A percentile compares a stretch with the other conserved stretches of the same genome.
Evolutionary conservation across 2,329 filamentous ascomycete species (phyloP).

Genomic region (Emericellopsis cladophorae): DNA sequence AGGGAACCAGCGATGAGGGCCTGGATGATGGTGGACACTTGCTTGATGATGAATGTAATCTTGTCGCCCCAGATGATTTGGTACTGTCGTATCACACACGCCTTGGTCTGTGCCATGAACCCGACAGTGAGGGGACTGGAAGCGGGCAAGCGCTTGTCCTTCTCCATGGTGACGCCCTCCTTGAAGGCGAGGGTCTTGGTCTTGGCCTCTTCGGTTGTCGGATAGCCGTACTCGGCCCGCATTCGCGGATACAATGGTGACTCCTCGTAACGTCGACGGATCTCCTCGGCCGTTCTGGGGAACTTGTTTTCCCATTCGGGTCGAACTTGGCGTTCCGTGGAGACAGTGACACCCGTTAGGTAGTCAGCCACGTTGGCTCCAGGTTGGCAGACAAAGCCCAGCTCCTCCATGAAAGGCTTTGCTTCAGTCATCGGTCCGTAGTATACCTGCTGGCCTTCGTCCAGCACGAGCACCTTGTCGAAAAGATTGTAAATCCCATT

Average conservation of each 20-base stretch:
- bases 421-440: constrained; percentile 49
- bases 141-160: constrained; percentile 37
- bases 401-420: constrained; percentile 48
- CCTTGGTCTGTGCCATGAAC: constrained; percentile 40
- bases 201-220: constrained; percentile 32
- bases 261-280: constrained; percentile 37
- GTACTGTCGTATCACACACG: constrained; percentile 47
- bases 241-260: constrained; percentile 37
- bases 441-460: constrained; percentile 53
- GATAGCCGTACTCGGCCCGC: constrained; percentile 44
- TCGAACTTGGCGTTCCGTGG: constrained; percentile 8
- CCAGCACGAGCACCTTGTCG: constrained; percentile 57
- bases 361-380: constrained; percentile 54
- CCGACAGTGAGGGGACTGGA: constrained; percentile 42
- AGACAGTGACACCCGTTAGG: constrained; percentile 47
- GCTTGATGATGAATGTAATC: constrained; percentile 49
- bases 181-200: constrained; percentile 39
- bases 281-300: constrained; percentile 27
- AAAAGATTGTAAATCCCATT: constrained; percentile 59
- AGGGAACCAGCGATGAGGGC: constrained; percentile 53
- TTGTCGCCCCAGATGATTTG: constrained; percentile 55
- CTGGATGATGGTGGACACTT: constrained; percentile 41
- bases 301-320: constrained; percentile 20
- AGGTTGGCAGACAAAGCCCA: constrained; percentile 50
- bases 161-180: constrained; percentile 37